These are phyloP conservation scores for Colletotrichum theobromicola DNA, from an alignment of 2,329 filamentous ascomycete genomes.

Conservation along the genomic window DNA sequence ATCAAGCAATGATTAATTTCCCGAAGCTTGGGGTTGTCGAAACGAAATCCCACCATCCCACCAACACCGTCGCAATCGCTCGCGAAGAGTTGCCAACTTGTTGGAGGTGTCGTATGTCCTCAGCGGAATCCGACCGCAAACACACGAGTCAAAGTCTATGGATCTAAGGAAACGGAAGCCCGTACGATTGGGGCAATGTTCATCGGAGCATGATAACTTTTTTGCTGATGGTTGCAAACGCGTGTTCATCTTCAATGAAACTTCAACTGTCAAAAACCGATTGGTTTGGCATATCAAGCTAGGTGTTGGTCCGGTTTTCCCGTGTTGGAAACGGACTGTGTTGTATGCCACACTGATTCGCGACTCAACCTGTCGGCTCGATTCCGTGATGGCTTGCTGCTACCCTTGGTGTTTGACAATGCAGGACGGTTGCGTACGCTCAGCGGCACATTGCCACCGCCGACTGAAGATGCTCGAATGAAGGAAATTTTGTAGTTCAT, in stretches of 20 bases:
- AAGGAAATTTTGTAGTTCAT: too few species aligned
- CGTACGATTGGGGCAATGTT: not conserved
- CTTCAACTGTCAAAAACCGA: not conserved
- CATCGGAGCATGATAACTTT: not conserved
- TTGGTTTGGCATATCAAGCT: not conserved
- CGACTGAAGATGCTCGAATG: not conserved
- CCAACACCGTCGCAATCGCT: not conserved
- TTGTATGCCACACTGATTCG: not conserved
- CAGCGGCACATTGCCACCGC: not conserved
- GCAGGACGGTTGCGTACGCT: not conserved
- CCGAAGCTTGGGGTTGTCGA: not conserved
- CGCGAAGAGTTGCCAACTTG: not conserved
- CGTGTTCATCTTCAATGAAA: not conserved
- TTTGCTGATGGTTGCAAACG: not conserved
- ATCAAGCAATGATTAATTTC: not conserved
- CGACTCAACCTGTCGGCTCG: not conserved
- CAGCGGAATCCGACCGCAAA: not conserved
- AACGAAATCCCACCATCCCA: not conserved
- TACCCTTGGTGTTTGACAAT: not conserved
- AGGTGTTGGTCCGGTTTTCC: not conserved
- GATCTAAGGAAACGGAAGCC: not conserved
- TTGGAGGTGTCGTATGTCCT: not conserved
- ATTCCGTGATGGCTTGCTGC: not conserved
- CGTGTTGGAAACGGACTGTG: not conserved
- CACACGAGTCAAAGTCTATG: accelerated